Evolutionary conservation across 2,329 filamentous ascomycete species (phyloP), one percentile per base, ranked within the genome.

Genomic region (Amphichorda felina): DNA sequence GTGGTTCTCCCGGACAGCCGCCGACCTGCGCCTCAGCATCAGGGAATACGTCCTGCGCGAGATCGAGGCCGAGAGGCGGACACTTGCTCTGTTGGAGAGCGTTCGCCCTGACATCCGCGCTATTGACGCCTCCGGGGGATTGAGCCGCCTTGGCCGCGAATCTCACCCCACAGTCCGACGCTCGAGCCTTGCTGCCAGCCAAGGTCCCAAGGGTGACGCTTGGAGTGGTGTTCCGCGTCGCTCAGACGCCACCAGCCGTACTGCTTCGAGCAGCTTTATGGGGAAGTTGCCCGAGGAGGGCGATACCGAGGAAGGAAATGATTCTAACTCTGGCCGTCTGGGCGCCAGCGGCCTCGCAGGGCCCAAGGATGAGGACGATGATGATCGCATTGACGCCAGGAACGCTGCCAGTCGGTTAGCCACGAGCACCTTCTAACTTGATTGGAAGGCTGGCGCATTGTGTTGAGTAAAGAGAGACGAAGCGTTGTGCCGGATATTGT

Each of bases 191-290:
- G 83, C 84, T 13, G 83, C 84, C 32, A 91, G 83, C 49, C 91
- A 98, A 60, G 91, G 91, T 0, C 89, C 91, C 34, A 94, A 94
- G 63, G 91, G 91, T n/a, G 91, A 98, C 57, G 82, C 91, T 13
- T 98, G 91, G 91, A 94, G 86, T 49, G 91, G 91, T 39, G 87
- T 95, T 19, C 85, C 88, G 25, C 74, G 91, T 41, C 74, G 84
- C 37, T 77, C 79, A 21, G 85, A 94, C 47, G 79, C 78, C n/a
- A 60, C 86, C 38, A 81, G 73, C 50, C 72, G 87, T 47, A 88
- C 79, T 52, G 70, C 88, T 44, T 86, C 82, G 38, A 78, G 29
- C 25, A 82, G 76, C 51, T 72, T 83, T 43, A 72, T 79, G 43
- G 64, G 72, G n/a, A 68, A 71, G 19, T 62, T 79, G 8, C 64